Conservation (phyloP, 1,284 basidiomycete species). For the Boletus subluridellus region DNA sequence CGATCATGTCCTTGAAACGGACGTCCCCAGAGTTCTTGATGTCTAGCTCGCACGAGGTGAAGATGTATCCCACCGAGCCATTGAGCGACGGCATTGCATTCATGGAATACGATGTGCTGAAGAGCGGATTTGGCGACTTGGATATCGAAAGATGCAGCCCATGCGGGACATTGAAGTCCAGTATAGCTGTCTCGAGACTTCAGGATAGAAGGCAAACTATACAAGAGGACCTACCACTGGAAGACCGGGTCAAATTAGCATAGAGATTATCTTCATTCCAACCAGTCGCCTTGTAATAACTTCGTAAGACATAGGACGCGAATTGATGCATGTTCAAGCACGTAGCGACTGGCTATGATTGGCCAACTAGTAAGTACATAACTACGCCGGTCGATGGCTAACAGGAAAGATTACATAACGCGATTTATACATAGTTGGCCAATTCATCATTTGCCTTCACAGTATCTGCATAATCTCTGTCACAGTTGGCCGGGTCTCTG, state of each 20-base stretch:
- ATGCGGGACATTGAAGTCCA: slow-evolving; percentile 79
- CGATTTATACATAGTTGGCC: neutral
- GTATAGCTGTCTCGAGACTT: slow-evolving; percentile 54
- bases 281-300: slow-evolving; percentile 85
- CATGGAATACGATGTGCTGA: slow-evolving; percentile 89
- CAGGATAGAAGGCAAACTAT: neutral
- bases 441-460: neutral
- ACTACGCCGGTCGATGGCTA: too few species aligned
- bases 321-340: slow-evolving; percentile 67
- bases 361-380: too few species aligned
- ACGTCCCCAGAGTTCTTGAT: slow-evolving; percentile 70
- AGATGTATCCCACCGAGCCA: slow-evolving; percentile 92
- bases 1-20: slow-evolving; percentile 85
- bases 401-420: slow-evolving; percentile 14
- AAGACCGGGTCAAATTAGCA: slow-evolving; percentile 85
- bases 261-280: slow-evolving; percentile 98
- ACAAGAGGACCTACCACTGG: slow-evolving; percentile 59
- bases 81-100: slow-evolving; percentile 88
- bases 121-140: slow-evolving; percentile 85
- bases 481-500: slow-evolving; percentile 41
- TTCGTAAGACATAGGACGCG: slow-evolving; percentile 82
- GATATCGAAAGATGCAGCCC: slow-evolving; percentile 82
- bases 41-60: slow-evolving; percentile 78
- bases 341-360: neutral
- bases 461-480: slow-evolving; percentile 35